phyloP scores from a whole-genome alignment of 768 basidiomycete genomes.

The Lactifluus subvellereus region DNA sequence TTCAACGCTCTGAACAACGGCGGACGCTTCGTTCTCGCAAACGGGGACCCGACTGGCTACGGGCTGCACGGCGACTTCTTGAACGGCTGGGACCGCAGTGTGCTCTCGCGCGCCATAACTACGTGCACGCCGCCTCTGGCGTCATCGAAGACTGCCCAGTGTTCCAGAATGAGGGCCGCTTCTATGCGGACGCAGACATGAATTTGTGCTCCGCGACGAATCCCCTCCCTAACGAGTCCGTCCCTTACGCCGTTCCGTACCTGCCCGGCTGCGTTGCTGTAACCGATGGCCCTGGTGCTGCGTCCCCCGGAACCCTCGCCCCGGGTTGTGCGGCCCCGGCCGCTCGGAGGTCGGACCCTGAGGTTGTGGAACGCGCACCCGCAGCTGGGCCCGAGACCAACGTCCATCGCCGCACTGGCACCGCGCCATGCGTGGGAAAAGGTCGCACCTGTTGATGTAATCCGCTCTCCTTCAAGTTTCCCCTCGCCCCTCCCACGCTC shows the following conservation, averaged over 20 bases:
- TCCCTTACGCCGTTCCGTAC: not conserved
- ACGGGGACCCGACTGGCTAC: constrained; percentile 41
- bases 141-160: constrained; percentile 14
- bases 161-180: constrained; percentile 4
- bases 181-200: not conserved
- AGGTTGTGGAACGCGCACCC: not conserved
- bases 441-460: not conserved
- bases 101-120: constrained; percentile 37
- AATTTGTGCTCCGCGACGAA: constrained; percentile 6
- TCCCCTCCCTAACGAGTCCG: not conserved
- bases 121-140: constrained; percentile 25
- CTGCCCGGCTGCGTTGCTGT: constrained; percentile 17
- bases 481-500: not conserved
- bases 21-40: constrained; percentile 37
- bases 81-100: constrained; percentile 38
- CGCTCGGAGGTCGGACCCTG: constrained; percentile 3
- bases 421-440: constrained; percentile 13
- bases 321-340: not conserved
- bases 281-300: constrained; percentile 5
- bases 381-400: not conserved
- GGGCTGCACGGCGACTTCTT: constrained; percentile 37
- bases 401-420: not conserved
- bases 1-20: constrained; percentile 30
- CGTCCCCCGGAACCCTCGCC: not conserved
- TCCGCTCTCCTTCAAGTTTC: not conserved